Base-by-base conservation (phyloP, 139 green algal species). In the Coelastrella sp. region DNA sequence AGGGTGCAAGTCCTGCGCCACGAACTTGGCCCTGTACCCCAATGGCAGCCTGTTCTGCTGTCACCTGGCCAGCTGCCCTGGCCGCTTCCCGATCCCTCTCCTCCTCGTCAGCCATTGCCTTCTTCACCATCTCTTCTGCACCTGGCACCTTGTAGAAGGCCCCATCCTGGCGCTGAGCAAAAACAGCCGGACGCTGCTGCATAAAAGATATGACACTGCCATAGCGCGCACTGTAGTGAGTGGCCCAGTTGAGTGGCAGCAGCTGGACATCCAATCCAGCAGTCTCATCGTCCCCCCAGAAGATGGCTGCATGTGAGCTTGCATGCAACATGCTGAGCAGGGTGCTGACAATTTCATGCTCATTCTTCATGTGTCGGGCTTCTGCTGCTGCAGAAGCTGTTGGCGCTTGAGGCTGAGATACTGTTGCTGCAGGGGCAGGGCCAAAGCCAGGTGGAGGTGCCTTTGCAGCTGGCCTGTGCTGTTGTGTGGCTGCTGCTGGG, bases 401-500 rank as follows among this genome's bases (percentile, higher is more conserved):
- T 72, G 82, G 4, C 11, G 25, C 63, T 78, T 63, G 15, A 17
- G 61, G 7, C 82, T 60, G 63, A 17, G 74, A n/a, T 87, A 60
- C 82, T 87, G 82, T 20, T 79, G 82, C 65, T 66, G 82, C 24
- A 24, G 82, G 82, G 19, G 74, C 27, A 8, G 65, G 82, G 15
- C 65, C 82, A 79, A 87, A 87, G 7, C 82, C 82, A 10, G 82
- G 82, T 10, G 82, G 82, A 19, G 82, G 82, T 11, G 82, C 27
- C 82, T 87, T 87, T 14, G 17, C 82, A 60, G 22, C 81, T 75
- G 68, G 68, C 15, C 68, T n/a, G 15, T n/a, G 68, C 19, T 24
- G 19, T 27, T 24, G 19, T 8, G 68, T n/a, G 10, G 59, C 80
- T 74, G 80, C 81, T 66, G 81, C 59, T 57, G 57, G 82, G 60